phyloP scores from a whole-genome alignment of 257 asterid species.

The Haberlea rhodopensis region DNA sequence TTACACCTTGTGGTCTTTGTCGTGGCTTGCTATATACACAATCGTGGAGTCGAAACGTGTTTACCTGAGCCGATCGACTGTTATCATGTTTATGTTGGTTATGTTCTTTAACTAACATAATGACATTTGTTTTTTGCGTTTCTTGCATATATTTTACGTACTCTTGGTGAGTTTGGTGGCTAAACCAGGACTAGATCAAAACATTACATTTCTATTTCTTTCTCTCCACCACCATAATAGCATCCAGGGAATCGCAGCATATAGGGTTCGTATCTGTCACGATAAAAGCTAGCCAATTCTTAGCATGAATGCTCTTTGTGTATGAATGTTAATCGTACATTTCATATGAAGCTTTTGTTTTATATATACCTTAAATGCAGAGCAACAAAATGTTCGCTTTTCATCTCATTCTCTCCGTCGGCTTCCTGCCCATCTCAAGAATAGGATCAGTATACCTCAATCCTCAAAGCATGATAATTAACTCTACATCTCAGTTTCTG shows the following conservation, averaged over 20 bases:
- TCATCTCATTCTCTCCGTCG: conserved; percentile 61
- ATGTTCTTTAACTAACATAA: too few species aligned
- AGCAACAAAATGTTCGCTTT: conserved; percentile 57
- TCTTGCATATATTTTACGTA: too few species aligned
- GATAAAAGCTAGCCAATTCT: conserved; percentile 3
- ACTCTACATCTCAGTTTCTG: conserved; percentile 81
- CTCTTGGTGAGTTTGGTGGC: too few species aligned
- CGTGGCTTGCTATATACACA: too few species aligned
- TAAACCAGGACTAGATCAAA: too few species aligned
- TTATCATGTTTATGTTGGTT: too few species aligned
- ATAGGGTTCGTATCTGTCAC: conserved; percentile 68
- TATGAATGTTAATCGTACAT: background rate
- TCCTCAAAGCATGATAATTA: conserved; percentile 71
- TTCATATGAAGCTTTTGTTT: background rate
- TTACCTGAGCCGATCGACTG: too few species aligned
- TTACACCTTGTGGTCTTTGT: too few species aligned
- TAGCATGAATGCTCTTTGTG: too few species aligned
- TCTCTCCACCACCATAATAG: conserved; percentile 68
- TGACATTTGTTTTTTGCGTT: too few species aligned
- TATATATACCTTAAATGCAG: conserved; percentile 61
- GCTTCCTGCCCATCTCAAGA: conserved; percentile 53
- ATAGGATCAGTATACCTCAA: conserved; percentile 64
- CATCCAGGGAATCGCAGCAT: conserved; percentile 87
- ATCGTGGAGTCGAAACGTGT: too few species aligned
- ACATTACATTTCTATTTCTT: too few species aligned